Percentiles rank a stretch among this genome's conserved stretches.
Evolutionary conservation across 306 rosid genomes (phyloP).

Genomic region (Dalbergia cochinchinensis): DNA sequence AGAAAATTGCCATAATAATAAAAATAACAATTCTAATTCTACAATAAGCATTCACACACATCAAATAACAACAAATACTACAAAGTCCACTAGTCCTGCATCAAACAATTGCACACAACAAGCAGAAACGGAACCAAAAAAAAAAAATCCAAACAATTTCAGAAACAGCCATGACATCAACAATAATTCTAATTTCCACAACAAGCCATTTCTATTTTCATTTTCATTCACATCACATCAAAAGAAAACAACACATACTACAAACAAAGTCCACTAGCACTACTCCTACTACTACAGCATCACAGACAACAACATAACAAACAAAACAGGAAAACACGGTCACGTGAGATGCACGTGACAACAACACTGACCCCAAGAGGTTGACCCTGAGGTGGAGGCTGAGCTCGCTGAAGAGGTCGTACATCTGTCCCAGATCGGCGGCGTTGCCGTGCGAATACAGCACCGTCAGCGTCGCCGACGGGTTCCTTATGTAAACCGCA

Average conservation of each 20-base stretch:
- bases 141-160: not conserved
- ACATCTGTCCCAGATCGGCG: constrained; percentile 99
- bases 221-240: not conserved
- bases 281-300: too few species aligned
- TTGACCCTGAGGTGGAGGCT: constrained; percentile 86
- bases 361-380: constrained; percentile 75
- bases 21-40: not conserved
- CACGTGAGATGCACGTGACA: not conserved
- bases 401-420: constrained; percentile 82
- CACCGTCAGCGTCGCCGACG: constrained; percentile 73
- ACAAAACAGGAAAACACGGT: not conserved
- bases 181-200: not conserved
- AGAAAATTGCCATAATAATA: constrained; percentile 14
- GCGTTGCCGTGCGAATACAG: constrained; percentile 95
- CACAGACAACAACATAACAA: too few species aligned
- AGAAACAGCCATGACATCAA: not conserved
- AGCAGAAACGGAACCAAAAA: not conserved
- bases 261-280: too few species aligned
- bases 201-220: too few species aligned
- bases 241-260: not conserved
- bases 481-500: constrained; percentile 71
- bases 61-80: not conserved
- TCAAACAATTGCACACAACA: not conserved
- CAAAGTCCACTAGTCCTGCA: not conserved
- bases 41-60: not conserved